Base-by-base conservation (phyloP, 768 basidiomycete species). In the Mycena leptocephala region DNA sequence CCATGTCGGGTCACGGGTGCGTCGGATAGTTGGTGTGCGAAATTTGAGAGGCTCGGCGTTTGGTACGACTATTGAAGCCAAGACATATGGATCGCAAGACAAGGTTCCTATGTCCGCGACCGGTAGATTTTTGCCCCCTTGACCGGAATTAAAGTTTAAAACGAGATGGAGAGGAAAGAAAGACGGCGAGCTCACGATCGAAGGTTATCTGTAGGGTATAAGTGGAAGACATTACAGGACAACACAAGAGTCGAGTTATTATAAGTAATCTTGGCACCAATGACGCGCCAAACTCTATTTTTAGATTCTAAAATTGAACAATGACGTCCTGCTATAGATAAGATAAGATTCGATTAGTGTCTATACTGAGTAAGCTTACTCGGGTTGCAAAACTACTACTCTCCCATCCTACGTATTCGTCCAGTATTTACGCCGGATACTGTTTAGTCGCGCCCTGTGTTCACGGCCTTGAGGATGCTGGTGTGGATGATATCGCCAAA, bases 71-170 rank as follows among this genome's bases (percentile, higher is more conserved):
- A 78, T 16, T 16, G 30, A 51, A 22, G 80, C 81, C 35, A 76
- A 71, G 71, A 81, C 46, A 69, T 74, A 81, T 13, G 80, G 81
- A 66, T 81, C 81, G 74, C 80, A 78, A 14, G 81, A 81, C 14
- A 81, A 63, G 0, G 71, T 80, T 28, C 74, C 69, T 10, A 81
- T 65, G 28, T 81, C 81, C 1, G 75, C 79, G 7, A 79, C 76
- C 3, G 79, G 79, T 1, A 80, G 65, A 58, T 79, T 77, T 46
- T 79, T 69, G 35, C 70, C 79, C 26, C 78, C 72, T 75, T 2
- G 4, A 32, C n/a, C n/a, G 7, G 6, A 51, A 33, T 58, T 39
- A 0, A 51, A 56, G 18, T 39, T 8, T 46, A 6, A 33, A 41
- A 2, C 16, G 32, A 11, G 20, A 26, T 16, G 46, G 16, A 28